phyloP scores from a whole-genome alignment of 768 basidiomycete genomes.

The Tulasnella sp. region DNA sequence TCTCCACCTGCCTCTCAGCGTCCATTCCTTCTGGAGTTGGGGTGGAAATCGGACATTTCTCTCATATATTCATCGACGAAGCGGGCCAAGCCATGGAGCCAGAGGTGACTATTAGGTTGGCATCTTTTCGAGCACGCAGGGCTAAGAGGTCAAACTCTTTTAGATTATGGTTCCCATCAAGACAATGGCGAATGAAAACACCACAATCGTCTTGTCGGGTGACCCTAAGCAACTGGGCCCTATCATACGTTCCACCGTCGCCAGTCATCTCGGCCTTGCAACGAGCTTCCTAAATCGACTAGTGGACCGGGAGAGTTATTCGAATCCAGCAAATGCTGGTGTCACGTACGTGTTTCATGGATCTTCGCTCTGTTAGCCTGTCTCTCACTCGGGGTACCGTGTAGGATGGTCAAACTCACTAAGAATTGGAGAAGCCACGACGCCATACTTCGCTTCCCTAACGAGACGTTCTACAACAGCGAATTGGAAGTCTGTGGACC shows the following conservation, averaged over 20 bases:
- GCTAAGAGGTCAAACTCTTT: not conserved
- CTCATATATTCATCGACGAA: conserved; percentile 35
- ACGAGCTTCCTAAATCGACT: conserved; percentile 65
- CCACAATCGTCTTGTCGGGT: conserved; percentile 65
- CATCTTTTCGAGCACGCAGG: not conserved
- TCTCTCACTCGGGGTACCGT: not conserved
- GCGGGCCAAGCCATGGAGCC: conserved; percentile 35
- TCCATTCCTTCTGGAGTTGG: conserved; percentile 30
- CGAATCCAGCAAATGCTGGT: conserved; percentile 36
- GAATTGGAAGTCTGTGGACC: conserved; percentile 57
- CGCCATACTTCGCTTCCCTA: conserved; percentile 64
- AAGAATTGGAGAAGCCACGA: conserved; percentile 70
- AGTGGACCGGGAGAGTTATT: conserved; percentile 51
- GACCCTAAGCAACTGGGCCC: conserved; percentile 76
- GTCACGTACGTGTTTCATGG: conserved; percentile 36
- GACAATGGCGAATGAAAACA: conserved; percentile 56
- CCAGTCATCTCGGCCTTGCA: conserved; percentile 59
- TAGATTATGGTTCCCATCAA: conserved; percentile 61
- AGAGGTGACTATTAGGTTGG: conserved; percentile 4
- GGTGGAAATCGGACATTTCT: conserved; percentile 30
- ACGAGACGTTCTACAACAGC: conserved; percentile 59
- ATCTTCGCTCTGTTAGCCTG: not conserved
- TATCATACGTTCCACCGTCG: conserved; percentile 62
- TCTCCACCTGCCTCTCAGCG: conserved; percentile 31
- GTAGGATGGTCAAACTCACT: conserved; percentile 63